Evolutionary conservation across 2,329 filamentous ascomycete species (phyloP).

Genomic region (Colletotrichum lindemuthianum): DNA sequence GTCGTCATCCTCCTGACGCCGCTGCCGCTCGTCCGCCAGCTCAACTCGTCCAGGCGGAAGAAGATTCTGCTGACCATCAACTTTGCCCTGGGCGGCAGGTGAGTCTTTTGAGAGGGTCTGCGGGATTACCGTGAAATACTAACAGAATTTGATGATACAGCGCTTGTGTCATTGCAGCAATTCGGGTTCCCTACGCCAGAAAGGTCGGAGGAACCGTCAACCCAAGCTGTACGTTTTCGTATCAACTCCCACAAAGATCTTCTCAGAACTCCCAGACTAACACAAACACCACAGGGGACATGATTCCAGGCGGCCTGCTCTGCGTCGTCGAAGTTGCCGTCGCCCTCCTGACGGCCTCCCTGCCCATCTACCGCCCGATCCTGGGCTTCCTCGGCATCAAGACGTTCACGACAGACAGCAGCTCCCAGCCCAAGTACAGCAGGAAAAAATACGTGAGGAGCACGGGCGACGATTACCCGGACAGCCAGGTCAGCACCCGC

Average conservation of each 20-base stretch:
- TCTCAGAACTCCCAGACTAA: background rate
- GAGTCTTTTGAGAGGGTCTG: background rate
- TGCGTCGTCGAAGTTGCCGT: slow-evolving; percentile 19
- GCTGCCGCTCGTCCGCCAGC: slow-evolving; percentile 8
- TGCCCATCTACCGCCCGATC: slow-evolving; percentile 14
- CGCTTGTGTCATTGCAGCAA: slow-evolving; percentile 16
- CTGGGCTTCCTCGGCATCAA: slow-evolving; percentile 6
- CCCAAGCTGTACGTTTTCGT: slow-evolving; percentile 6
- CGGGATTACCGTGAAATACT: background rate
- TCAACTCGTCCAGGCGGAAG: slow-evolving; percentile 17
- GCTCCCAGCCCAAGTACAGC: slow-evolving; percentile 6
- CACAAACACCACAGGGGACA: slow-evolving; percentile 2
- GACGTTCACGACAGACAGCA: background rate
- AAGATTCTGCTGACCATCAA: slow-evolving; percentile 17
- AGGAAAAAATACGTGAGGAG: background rate
- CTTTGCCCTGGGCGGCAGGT: slow-evolving; percentile 23
- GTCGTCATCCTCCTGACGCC: slow-evolving; percentile 14
- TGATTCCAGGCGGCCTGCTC: slow-evolving; percentile 21
- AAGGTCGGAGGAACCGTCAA: slow-evolving; percentile 18
- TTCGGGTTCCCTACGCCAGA: slow-evolving; percentile 22
- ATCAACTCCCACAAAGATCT: background rate
- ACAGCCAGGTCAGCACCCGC: slow-evolving; percentile 15
- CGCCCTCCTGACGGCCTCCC: slow-evolving; percentile 15
- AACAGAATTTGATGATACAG: background rate
- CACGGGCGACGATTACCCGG: background rate